Evolutionary conservation across 2,329 filamentous ascomycete species (phyloP).

Genomic region (Fusarium sp.): DNA sequence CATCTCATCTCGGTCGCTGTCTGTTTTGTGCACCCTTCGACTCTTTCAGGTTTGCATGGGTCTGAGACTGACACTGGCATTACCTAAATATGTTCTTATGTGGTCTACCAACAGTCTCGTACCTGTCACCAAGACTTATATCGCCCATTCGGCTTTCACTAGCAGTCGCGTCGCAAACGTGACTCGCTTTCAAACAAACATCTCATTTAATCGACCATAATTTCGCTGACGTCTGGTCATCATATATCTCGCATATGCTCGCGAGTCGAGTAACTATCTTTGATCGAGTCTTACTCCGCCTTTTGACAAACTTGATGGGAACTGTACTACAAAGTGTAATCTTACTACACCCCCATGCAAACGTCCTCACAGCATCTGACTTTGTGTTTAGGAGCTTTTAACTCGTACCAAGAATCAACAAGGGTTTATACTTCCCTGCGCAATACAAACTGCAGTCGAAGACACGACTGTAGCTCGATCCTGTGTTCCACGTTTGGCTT

Average conservation of each 20-base stretch:
- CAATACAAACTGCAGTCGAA: neutral
- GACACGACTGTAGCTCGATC: neutral
- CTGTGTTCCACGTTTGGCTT: slow-evolving; percentile 30
- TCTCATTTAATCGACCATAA: neutral
- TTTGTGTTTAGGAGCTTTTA: neutral
- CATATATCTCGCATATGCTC: neutral
- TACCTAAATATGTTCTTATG: slow-evolving; percentile 1
- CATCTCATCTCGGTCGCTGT: slow-evolving; percentile 16
- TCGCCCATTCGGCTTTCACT: slow-evolving; percentile 1
- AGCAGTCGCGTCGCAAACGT: slow-evolving; percentile 1
- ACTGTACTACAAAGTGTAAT: neutral
- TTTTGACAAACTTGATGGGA: neutral
- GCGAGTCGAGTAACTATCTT: neutral
- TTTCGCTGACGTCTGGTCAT: too few species aligned
- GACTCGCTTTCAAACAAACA: neutral
- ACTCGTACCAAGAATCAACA: neutral
- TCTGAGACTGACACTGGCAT: slow-evolving; percentile 31
- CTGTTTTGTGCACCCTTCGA: slow-evolving; percentile 31
- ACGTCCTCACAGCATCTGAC: neutral
- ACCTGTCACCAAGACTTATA: slow-evolving; percentile 14
- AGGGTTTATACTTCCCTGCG: neutral
- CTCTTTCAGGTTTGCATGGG: slow-evolving; percentile 10
- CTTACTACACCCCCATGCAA: neutral
- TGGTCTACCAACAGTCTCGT: slow-evolving; percentile 2
- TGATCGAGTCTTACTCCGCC: neutral